Conservation (phyloP, 2,329 filamentous ascomycete species). For the Pseudogymnoascus sp. region DNA sequence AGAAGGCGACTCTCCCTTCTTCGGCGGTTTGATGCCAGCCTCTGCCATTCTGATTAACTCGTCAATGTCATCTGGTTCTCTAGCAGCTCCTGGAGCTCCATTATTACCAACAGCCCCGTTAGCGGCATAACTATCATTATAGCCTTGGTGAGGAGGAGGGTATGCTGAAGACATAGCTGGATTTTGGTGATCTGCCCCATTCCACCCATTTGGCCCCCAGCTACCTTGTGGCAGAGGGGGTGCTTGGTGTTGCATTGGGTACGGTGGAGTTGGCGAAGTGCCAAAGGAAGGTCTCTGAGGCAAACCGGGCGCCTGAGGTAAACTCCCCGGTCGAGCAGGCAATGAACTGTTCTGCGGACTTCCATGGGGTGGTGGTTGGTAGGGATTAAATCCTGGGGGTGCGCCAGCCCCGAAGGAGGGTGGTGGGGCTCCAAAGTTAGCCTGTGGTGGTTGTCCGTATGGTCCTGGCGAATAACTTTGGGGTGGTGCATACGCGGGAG, state of each 20-base stretch:
- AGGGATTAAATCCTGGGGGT: conserved; percentile 38
- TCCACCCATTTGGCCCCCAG: conserved; percentile 34
- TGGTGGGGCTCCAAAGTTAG: conserved; percentile 26
- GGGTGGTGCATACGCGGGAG: conserved; percentile 28
- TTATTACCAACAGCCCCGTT: conserved; percentile 43
- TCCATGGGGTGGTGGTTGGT: conserved; percentile 37
- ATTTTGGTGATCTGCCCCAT: conserved; percentile 31
- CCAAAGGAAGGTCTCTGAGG: conserved; percentile 55
- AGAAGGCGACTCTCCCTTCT: conserved; percentile 37
- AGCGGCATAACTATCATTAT: conserved; percentile 30
- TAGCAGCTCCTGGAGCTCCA: conserved; percentile 39
- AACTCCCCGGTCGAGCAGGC: conserved; percentile 42
- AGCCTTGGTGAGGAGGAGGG: conserved; percentile 32
- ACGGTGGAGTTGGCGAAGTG: conserved; percentile 33
- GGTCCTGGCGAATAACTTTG: conserved; percentile 29
- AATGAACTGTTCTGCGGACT: conserved; percentile 35
- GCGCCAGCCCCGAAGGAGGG: conserved; percentile 37
- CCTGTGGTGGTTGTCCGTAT: conserved; percentile 25
- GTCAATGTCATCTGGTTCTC: conserved; percentile 56
- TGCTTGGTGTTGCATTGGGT: conserved; percentile 17
- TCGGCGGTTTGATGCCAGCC: conserved; percentile 49
- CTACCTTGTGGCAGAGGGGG: conserved; percentile 25
- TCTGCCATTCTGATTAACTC: conserved; percentile 60
- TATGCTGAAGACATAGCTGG: conserved; percentile 35
- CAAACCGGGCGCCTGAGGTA: conserved; percentile 50